Conservation (phyloP, 1,284 basidiomycete genomes). For the Cutaneotrichosporon sp. region DNA sequence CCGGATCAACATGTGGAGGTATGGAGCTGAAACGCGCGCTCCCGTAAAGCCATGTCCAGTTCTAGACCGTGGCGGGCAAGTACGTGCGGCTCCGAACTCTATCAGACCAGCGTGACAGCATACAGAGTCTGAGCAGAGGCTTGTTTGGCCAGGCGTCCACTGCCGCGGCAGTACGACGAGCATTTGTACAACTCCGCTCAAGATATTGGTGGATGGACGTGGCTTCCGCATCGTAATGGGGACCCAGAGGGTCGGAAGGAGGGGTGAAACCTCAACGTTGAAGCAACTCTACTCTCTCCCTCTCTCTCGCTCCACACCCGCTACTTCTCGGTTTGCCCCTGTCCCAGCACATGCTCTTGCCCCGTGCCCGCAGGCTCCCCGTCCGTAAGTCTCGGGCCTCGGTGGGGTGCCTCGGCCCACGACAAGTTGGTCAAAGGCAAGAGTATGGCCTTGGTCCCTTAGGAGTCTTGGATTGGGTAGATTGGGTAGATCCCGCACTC, state of each 20-base stretch:
- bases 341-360: neutral
- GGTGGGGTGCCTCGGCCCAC: slow-evolving; percentile 1
- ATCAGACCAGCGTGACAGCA: no score
- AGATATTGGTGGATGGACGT: no score
- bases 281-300: no score
- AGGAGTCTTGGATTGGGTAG: slow-evolving; percentile 5
- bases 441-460: slow-evolving; percentile 1
- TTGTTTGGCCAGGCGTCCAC: no score
- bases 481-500: slow-evolving; percentile 15
- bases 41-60: neutral
- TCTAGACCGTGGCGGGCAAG: neutral
- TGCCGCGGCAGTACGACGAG: no score
- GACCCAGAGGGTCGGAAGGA: no score
- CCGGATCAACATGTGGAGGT: neutral
- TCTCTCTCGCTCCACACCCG: no score
- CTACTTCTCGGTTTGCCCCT: neutral
- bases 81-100: no score
- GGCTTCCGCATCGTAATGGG: no score
- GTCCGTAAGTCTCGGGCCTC: neutral
- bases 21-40: neutral
- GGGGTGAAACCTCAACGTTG: no score
- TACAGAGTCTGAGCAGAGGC: no score
- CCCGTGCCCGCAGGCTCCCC: neutral
- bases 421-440: neutral
- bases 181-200: no score